A percentile compares a stretch with the other conserved stretches of the same genome.
phyloP scores from a whole-genome alignment of 306 rosid species.

The Prunus campanulata region DNA sequence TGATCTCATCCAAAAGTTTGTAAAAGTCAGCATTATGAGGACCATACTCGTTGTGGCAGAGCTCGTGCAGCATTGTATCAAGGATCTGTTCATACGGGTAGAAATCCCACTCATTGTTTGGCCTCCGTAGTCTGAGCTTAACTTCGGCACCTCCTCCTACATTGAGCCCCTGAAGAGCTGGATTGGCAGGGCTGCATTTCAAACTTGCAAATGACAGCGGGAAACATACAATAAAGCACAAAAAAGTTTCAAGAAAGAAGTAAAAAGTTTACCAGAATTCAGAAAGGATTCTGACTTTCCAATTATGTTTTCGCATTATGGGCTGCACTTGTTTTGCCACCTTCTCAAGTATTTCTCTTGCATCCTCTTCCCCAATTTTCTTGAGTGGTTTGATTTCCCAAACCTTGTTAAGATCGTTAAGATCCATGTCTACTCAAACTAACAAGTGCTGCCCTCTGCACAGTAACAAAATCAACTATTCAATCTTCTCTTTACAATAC shows the following conservation, averaged over 20 bases:
- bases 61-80: slow-evolving; percentile 65
- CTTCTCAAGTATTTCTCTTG: slow-evolving; percentile 41
- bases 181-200: slow-evolving; percentile 53
- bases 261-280: slow-evolving; percentile 45
- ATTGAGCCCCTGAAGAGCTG: slow-evolving; percentile 51
- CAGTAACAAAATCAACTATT: neutral
- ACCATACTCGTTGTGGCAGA: slow-evolving; percentile 55
- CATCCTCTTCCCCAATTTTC: slow-evolving; percentile 54
- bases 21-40: slow-evolving; percentile 58
- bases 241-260: neutral
- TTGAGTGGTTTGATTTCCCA: slow-evolving; percentile 56
- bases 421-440: slow-evolving; percentile 30
- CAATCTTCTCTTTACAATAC: neutral
- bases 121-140: slow-evolving; percentile 52
- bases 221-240: neutral
- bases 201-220: slow-evolving; percentile 13
- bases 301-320: slow-evolving; percentile 48
- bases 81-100: slow-evolving; percentile 56
- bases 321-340: slow-evolving; percentile 59
- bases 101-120: slow-evolving; percentile 52
- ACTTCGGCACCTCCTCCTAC: slow-evolving; percentile 56
- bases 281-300: slow-evolving; percentile 56
- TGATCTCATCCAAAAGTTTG: slow-evolving; percentile 55
- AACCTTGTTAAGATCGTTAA: slow-evolving; percentile 64
- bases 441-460: neutral